A percentile compares a stretch with the other conserved stretches of the same genome.
These are phyloP conservation scores for Kalmusia sp. DNA, from an alignment of 2,329 filamentous ascomycete species.

Conservation along the genomic window DNA sequence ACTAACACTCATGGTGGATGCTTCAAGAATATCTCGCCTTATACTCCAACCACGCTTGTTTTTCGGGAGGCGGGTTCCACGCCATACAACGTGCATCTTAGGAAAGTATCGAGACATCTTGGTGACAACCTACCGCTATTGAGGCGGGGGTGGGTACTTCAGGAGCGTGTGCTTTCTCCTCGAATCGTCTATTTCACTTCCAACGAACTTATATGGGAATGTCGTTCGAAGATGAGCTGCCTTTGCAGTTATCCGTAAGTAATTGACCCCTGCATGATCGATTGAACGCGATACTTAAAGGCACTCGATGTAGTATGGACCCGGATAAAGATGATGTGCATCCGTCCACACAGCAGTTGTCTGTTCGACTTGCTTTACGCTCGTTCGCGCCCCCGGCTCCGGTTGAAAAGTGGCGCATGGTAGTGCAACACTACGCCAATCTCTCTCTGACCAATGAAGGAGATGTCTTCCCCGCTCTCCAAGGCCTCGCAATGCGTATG, in stretches of 20 bases:
- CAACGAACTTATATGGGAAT: neutral
- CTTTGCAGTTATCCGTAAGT: neutral
- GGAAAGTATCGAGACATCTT: neutral
- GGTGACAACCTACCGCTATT: neutral
- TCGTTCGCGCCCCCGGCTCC: no score
- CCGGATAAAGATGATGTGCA: no score
- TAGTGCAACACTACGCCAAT: no score
- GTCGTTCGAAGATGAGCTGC: neutral
- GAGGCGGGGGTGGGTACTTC: neutral
- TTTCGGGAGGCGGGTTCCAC: no score
- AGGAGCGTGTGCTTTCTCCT: neutral
- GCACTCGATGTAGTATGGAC: neutral
- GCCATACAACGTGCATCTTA: neutral
- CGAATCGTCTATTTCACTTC: neutral
- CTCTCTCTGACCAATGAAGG: neutral
- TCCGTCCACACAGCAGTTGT: no score
- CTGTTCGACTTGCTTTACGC: no score
- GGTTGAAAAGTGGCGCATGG: no score
- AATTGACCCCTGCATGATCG: neutral
- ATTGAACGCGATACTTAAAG: neutral
- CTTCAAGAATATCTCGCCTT: neutral
- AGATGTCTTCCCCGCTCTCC: no score
- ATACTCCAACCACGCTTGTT: neutral
- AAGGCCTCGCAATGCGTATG: neutral
- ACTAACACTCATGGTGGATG: no score